Conservation (phyloP, 306 rosid species). For the Fragaria vesca region DNA sequence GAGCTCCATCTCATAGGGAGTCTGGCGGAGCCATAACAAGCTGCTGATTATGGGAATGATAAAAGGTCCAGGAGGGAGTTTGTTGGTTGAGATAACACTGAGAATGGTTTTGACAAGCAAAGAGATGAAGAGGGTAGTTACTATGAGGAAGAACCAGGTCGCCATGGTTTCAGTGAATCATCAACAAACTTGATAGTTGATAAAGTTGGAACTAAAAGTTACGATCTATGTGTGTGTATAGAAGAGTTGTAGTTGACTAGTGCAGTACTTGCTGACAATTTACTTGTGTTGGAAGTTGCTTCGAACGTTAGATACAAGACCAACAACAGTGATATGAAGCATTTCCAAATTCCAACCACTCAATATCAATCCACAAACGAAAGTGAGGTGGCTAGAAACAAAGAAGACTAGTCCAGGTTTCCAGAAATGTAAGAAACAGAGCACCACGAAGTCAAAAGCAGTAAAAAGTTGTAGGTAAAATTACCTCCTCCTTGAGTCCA, state of each 20-base stretch:
- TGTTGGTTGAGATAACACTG: neutral
- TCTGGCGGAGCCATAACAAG: slow-evolving; percentile 5
- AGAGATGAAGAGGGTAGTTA: neutral
- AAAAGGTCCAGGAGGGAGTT: slow-evolving; percentile 29
- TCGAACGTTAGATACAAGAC: neutral
- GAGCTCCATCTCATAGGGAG: slow-evolving; percentile 10
- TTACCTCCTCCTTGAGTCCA: too few species aligned
- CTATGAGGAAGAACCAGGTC: slow-evolving; percentile 12
- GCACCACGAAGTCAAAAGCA: too few species aligned
- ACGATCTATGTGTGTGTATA: too few species aligned
- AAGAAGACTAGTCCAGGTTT: too few species aligned
- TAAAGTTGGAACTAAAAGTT: too few species aligned
- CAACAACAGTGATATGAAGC: neutral
- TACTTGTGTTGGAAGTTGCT: too few species aligned
- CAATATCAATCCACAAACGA: neutral
- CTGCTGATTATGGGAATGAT: slow-evolving; percentile 13
- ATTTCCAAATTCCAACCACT: neutral
- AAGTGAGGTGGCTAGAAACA: too few species aligned
- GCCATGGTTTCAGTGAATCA: slow-evolving; percentile 11
- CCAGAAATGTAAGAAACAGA: too few species aligned
- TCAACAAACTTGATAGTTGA: too few species aligned
- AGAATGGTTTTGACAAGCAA: slow-evolving; percentile 11
- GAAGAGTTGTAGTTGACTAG: too few species aligned
- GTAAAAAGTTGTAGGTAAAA: too few species aligned
- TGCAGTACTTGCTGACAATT: too few species aligned